Evolutionary conservation across 139 green algal species (phyloP), one percentile per base, ranked within the genome.

Genomic region (Coelastrella sp.): DNA sequence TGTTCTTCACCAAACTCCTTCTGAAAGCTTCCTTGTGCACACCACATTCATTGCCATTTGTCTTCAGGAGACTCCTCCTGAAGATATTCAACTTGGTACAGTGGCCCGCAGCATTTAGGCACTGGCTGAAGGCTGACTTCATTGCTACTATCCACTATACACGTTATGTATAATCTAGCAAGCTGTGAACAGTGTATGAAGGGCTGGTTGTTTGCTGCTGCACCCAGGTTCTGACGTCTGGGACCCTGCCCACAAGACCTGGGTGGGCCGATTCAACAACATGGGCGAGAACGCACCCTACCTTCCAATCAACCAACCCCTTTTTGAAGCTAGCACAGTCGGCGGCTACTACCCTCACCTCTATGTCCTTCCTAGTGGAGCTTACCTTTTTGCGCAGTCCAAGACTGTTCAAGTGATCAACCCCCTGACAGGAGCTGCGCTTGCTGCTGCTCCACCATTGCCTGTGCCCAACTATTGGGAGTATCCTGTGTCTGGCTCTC

Each of bases 271-370:
- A 19, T 62, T 27, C 41, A 43, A 79, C 43, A 79, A 62, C 71
- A 79, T 79, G 71, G 71, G 71, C 71, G 9, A 64, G 27, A 79
- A 79, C 11, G 5, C 41, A 0, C 41, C 71, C 25, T 79, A 62
- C 71, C 71, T 79, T 13, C 71, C 71, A 27, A 25, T 79, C 43
- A 79, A 79, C 71, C 41, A 79, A n/a, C 38, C 71, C 6, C 71
- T 79, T 9, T 63, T 62, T 23, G 15, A 27, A 4, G 43, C 71
- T 13, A 79, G 71, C 71, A 30, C 32, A 2, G 7, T 11, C 1
- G 71, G 71, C 30, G 71, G 71, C n/a, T 79, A 79, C 43, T 79
- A 79, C 43, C 71, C 71, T 19, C 41, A 43, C 41, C 41, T 79
- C n/a, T 60, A 13, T 3, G 34, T 62, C 11, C 27, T 79, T 8